A percentile compares a stretch with the other conserved stretches of the same genome.
Conservation (phyloP, 306 rosid species). For the Abrus pulchellus region DNA sequence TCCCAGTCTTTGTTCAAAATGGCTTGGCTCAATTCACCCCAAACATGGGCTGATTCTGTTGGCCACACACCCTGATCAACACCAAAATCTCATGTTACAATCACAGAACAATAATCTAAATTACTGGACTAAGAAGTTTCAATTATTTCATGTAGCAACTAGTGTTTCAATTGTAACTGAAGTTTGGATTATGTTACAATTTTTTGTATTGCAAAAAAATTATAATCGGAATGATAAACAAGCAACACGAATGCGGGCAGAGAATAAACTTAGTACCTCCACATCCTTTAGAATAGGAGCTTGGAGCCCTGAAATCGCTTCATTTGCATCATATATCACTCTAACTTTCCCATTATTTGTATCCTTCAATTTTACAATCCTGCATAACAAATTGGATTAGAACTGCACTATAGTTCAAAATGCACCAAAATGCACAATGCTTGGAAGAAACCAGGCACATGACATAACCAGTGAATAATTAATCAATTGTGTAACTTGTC, state of each 20-base stretch:
- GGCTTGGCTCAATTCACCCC: conserved; percentile 79
- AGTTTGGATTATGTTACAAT: too few species aligned
- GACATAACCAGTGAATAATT: not conserved
- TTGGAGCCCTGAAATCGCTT: conserved; percentile 66
- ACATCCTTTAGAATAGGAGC: conserved; percentile 64
- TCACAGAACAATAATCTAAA: not conserved
- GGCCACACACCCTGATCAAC: conserved; percentile 64
- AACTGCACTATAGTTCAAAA: not conserved
- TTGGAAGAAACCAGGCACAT: not conserved
- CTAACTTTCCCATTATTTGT: conserved; percentile 54
- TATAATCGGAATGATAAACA: too few species aligned
- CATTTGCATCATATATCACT: conserved; percentile 78
- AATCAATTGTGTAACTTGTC: conserved; percentile 1
- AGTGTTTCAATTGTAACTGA: too few species aligned
- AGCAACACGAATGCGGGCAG: not conserved
- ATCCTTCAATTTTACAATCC: conserved; percentile 72
- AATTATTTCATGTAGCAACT: not conserved
- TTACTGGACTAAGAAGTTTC: not conserved
- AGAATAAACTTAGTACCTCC: conserved; percentile 56
- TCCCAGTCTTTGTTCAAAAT: conserved; percentile 76
- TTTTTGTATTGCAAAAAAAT: too few species aligned
- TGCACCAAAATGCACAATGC: not conserved
- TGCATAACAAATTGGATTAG: conserved; percentile 51
- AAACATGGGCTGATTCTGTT: conserved; percentile 79
- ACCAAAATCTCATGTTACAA: conserved; percentile 38